Evolutionary conservation across 2,329 filamentous ascomycete genomes (phyloP).

Genomic region (Aaosphaeria pasadenensis): DNA sequence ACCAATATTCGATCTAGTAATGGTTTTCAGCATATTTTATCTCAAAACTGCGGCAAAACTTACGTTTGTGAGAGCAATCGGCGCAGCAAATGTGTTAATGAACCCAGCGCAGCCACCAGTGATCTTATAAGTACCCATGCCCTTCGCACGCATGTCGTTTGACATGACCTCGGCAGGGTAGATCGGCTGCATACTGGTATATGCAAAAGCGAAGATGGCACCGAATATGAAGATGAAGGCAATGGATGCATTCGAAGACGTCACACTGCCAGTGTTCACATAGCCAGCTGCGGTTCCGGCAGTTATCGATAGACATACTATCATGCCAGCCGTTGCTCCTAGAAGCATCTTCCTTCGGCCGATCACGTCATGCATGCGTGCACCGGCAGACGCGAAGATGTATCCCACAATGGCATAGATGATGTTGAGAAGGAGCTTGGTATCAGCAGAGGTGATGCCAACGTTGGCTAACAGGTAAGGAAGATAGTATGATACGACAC

Average conservation of each 20-base stretch:
- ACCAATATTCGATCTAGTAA: conserved; percentile 19
- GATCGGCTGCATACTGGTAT: conserved; percentile 31
- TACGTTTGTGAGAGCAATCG: conserved; percentile 49
- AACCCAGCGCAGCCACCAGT: conserved; percentile 15
- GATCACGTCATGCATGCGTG: conserved; percentile 24
- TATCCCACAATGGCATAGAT: conserved; percentile 32
- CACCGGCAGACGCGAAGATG: conserved; percentile 30
- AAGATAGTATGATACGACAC: conserved; percentile 29
- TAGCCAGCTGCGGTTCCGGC: conserved; percentile 24
- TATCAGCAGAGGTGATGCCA: conserved; percentile 29
- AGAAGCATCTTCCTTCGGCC: conserved; percentile 29
- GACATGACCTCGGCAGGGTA: conserved; percentile 31
- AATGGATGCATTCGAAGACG: conserved; percentile 19
- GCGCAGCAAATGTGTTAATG: conserved; percentile 18
- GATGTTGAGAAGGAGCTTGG: conserved; percentile 36
- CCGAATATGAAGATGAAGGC: conserved; percentile 33
- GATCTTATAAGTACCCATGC: conserved; percentile 20
- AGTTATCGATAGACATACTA: conserved; percentile 17
- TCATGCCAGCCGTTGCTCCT: conserved; percentile 19
- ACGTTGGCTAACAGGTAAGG: conserved; percentile 31
- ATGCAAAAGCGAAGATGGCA: conserved; percentile 29
- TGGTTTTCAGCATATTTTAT: not conserved
- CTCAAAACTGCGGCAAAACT: conserved; percentile 6
- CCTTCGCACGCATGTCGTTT: conserved; percentile 32
- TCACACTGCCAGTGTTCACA: conserved; percentile 14